These are phyloP conservation scores for Boletus barrowsii DNA, from an alignment of 768 basidiomycete genomes.

Conservation along the genomic window DNA sequence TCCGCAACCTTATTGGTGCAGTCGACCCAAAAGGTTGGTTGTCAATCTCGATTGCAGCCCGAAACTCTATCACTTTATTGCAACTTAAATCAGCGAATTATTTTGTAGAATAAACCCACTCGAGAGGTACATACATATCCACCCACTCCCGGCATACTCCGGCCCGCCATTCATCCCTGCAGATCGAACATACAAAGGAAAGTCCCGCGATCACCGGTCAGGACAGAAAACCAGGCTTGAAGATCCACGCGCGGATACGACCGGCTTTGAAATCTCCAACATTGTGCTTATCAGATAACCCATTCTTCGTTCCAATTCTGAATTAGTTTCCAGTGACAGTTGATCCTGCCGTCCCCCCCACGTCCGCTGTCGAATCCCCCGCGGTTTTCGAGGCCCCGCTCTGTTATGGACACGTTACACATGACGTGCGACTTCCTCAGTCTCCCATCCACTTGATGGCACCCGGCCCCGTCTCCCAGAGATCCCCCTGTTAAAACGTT, in stretches of 20 bases:
- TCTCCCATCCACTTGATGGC: not conserved
- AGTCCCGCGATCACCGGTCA: slow-evolving; percentile 24
- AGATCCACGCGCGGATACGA: not conserved
- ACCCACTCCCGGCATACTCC: slow-evolving; percentile 9
- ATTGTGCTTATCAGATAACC: slow-evolving; percentile 17
- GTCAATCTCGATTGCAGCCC: slow-evolving; percentile 41
- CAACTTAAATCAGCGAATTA: slow-evolving; percentile 38
- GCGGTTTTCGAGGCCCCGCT: not conserved
- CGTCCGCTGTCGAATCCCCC: not conserved
- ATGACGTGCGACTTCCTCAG: not conserved
- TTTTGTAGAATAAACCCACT: not conserved
- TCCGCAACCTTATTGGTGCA: slow-evolving; percentile 37
- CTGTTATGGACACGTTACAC: not conserved
- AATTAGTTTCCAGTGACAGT: not conserved
- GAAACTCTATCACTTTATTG: slow-evolving; percentile 55
- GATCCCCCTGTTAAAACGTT: slow-evolving; percentile 27
- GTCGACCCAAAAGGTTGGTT: slow-evolving; percentile 39
- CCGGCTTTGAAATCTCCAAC: not conserved
- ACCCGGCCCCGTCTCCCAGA: slow-evolving; percentile 17
- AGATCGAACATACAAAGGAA: slow-evolving; percentile 19
- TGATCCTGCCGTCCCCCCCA: slow-evolving; percentile 4
- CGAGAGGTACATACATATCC: not conserved
- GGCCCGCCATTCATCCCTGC: slow-evolving; percentile 3
- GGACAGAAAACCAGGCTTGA: not conserved
- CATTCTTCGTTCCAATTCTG: no score